These are phyloP conservation scores for Fragaria ananassa DNA, from an alignment of 306 rosid species.

Conservation along the genomic window DNA sequence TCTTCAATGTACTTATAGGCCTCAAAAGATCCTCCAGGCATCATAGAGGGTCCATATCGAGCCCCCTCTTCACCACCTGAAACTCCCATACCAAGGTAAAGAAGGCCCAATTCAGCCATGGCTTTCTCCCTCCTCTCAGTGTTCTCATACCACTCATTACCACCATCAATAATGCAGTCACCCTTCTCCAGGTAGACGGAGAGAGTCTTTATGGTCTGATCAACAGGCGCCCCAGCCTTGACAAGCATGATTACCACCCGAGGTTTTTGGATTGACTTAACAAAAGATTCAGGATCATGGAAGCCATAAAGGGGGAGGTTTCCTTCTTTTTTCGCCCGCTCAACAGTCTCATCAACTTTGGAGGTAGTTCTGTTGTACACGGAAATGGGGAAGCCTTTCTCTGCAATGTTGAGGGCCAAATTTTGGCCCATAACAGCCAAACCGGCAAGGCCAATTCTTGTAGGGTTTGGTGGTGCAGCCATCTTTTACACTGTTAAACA, in stretches of 20 bases:
- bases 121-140: constrained; percentile 86
- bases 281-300: constrained; percentile 89
- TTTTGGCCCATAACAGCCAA: constrained; percentile 97
- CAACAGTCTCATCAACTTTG: constrained; percentile 88
- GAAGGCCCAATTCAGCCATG: constrained; percentile 65
- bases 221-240: constrained; percentile 95
- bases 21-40: constrained; percentile 93
- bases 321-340: constrained; percentile 74
- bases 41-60: constrained; percentile 83
- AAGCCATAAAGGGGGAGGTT: constrained; percentile 80
- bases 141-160: constrained; percentile 96
- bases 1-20: constrained; percentile 85
- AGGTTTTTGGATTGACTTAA: constrained; percentile 74
- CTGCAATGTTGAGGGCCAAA: constrained; percentile 88
- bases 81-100: constrained; percentile 95
- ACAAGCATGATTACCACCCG: constrained; percentile 87
- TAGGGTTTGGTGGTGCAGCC: constrained; percentile 49
- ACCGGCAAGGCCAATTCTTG: constrained; percentile 86
- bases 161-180: constrained; percentile 89
- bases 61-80: constrained; percentile 99
- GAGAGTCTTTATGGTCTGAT: constrained; percentile 87
- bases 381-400: constrained; percentile 91
- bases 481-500: constrained; percentile 51
- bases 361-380: constrained; percentile 86
- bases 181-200: constrained; percentile 78